Conservation (phyloP, 1,284 basidiomycete genomes). For the Austroboletus novae-zelandiae region DNA sequence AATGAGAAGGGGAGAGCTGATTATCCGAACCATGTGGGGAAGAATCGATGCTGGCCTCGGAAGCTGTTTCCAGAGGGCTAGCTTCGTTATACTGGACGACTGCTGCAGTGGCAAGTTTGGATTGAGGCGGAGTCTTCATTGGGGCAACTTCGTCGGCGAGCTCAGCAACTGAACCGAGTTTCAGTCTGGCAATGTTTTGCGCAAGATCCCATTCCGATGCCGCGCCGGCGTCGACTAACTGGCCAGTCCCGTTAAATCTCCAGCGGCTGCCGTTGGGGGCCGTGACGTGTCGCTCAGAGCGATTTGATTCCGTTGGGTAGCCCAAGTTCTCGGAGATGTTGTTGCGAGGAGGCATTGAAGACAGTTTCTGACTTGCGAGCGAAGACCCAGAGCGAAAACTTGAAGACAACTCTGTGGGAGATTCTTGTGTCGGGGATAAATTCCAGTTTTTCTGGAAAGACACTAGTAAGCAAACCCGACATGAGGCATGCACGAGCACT, state of each 20-base stretch:
- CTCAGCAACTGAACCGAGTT: slow-evolving; percentile 53
- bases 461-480: slow-evolving; percentile 19
- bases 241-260: slow-evolving; percentile 61
- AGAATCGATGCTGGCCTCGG: slow-evolving; percentile 66
- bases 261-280: slow-evolving; percentile 44
- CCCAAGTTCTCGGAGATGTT: slow-evolving; percentile 31
- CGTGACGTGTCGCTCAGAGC: slow-evolving; percentile 31
- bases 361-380: slow-evolving; percentile 35
- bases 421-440: slow-evolving; percentile 35
- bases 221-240: slow-evolving; percentile 55
- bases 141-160: slow-evolving; percentile 49
- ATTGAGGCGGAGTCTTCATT: slow-evolving; percentile 64
- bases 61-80: slow-evolving; percentile 70
- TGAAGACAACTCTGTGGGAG: slow-evolving; percentile 30
- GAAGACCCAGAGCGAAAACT: slow-evolving; percentile 30
- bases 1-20: slow-evolving; percentile 62
- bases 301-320: slow-evolving; percentile 23
- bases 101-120: slow-evolving; percentile 47
- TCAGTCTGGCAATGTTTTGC: slow-evolving; percentile 68
- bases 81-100: slow-evolving; percentile 59
- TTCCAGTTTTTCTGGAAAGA: slow-evolving; percentile 43
- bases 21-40: slow-evolving; percentile 68
- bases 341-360: slow-evolving; percentile 46
- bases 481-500: slow-evolving; percentile 26
- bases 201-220: slow-evolving; percentile 65